These are phyloP conservation scores for Xylariaceae sp. DNA, from an alignment of 2,329 filamentous ascomycete species.

Conservation along the genomic window DNA sequence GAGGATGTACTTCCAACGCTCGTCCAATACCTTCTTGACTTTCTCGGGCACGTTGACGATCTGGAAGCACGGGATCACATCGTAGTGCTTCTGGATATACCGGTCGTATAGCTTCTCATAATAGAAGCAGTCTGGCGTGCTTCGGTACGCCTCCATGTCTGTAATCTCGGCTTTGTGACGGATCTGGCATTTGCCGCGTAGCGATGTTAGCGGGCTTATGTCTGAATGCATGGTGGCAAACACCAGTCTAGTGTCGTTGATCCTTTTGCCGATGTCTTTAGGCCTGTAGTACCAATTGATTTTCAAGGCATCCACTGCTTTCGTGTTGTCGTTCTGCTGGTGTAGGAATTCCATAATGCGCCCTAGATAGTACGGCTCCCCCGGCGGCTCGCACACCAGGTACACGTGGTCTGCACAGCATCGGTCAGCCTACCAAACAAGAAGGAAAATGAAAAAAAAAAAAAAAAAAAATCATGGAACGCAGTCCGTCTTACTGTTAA, in stretches of 20 bases:
- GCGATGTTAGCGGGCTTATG: constrained; percentile 81
- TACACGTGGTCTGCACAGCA: constrained; percentile 67
- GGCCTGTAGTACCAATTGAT: constrained; percentile 99
- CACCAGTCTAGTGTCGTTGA: constrained; percentile 82
- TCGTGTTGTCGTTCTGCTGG: constrained; percentile 63
- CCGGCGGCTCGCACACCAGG: constrained; percentile 92
- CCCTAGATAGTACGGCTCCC: constrained; percentile 94
- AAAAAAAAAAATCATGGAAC: constrained; percentile 15
- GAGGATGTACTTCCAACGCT: constrained; percentile 93
- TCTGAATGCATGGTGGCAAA: constrained; percentile 99
- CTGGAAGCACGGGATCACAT: constrained; percentile 83
- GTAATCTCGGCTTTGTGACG: constrained; percentile 81
- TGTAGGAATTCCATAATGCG: constrained; percentile 98
- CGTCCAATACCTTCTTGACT: constrained; percentile 92
- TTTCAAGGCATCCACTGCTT: constrained; percentile 77
- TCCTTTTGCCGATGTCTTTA: constrained; percentile 89
- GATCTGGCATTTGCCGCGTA: constrained; percentile 91
- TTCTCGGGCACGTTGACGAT: constrained; percentile 95
- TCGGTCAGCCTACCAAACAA: constrained; percentile 28
- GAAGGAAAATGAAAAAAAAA: constrained; percentile 26
- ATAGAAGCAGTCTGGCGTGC: constrained; percentile 84
- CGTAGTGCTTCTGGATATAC: constrained; percentile 97
- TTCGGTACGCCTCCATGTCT: constrained; percentile 78
- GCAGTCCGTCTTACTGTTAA: constrained; percentile 67
- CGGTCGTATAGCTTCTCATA: constrained; percentile 97